These are phyloP conservation scores for Westerdykella sp. DNA, from an alignment of 2,329 filamentous ascomycete genomes.

Conservation along the genomic window DNA sequence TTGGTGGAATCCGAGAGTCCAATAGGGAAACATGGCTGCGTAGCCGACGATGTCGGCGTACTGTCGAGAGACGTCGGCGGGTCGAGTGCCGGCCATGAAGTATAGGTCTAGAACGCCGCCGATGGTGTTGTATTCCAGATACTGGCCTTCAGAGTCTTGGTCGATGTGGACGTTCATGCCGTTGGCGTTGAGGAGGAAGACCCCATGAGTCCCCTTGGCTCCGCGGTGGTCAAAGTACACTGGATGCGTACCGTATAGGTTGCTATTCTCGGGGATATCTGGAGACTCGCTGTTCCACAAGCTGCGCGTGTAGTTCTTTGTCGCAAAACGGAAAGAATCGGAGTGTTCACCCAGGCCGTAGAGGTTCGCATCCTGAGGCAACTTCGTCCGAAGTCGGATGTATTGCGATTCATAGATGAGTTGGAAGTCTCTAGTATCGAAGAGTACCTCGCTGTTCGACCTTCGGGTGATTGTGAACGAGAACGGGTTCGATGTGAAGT, in stretches of 20 bases:
- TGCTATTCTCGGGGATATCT: slow-evolving; percentile 52
- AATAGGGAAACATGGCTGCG: slow-evolving; percentile 48
- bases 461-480: slow-evolving; percentile 59
- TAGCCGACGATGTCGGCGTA: slow-evolving; percentile 47
- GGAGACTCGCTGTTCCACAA: slow-evolving; percentile 66
- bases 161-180: slow-evolving; percentile 66
- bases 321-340: slow-evolving; percentile 61
- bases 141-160: slow-evolving; percentile 54
- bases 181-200: slow-evolving; percentile 19
- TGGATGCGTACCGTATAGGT: slow-evolving; percentile 66
- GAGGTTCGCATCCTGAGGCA: slow-evolving; percentile 63
- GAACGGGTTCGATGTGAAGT: slow-evolving; percentile 54
- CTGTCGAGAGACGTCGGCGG: slow-evolving; percentile 44
- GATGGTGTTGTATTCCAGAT: slow-evolving; percentile 72
- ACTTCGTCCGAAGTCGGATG: slow-evolving; percentile 61
- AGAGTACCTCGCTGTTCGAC: slow-evolving; percentile 54
- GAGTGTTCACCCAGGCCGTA: slow-evolving; percentile 77
- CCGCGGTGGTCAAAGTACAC: slow-evolving; percentile 65
- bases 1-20: slow-evolving; percentile 49
- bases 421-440: slow-evolving; percentile 61
- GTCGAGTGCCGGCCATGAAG: slow-evolving; percentile 46
- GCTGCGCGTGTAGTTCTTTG: slow-evolving; percentile 60
- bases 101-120: slow-evolving; percentile 67
- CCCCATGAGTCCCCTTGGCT: slow-evolving; percentile 24
- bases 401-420: slow-evolving; percentile 76